Base-by-base conservation (phyloP, 352 stramenopile genomes). In the Plasmopara halstedii region DNA sequence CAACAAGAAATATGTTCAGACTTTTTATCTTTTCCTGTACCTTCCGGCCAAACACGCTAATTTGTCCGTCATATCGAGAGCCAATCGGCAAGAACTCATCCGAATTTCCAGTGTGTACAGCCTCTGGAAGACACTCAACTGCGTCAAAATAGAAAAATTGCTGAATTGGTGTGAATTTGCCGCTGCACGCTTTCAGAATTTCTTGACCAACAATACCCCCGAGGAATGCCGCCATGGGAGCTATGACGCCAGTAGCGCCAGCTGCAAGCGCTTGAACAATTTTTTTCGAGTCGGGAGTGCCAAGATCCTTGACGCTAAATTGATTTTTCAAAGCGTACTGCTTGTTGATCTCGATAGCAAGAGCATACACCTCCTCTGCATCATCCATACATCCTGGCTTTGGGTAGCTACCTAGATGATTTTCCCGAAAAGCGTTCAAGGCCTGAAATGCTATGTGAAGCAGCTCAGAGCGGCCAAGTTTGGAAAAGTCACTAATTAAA, bases 141-240 rank as follows among this genome's bases (percentile, higher is more conserved):
- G 95, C 94, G 62, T 99, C 97, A 53, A 98, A 98, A 74, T 99
- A 99, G 53, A 99, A 96, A 60, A 97, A 99, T 62, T 98, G 96
- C 45, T 96, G 85, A 43, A 99, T 97, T 14, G 97, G 97, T 19
- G 88, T 98, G 64, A 99, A 99, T 64, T 99, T 99, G 31, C 94
- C 95, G 50, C 82, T 97, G 71, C 95, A 99, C 8, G 95, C 95
- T 73, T 99, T 99, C 31, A 99, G 73, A 21, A 98, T 94, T 69
- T 97, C 88, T 61, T 99, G 96, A 9, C 93, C 97, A 19, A 98
- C 93, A 31, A 99, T 95, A 22, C 97, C 97, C 50, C 97, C 97
- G 10, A 99, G 64, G 43, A 96, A 95, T 14, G 97, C 95, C 42
- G 94, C 93, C 88, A 99, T 97, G 2, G 97, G 96, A 27, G 87